These are phyloP conservation scores for Diaporthe vaccinii DNA, from an alignment of 2,329 filamentous ascomycete genomes.

Conservation along the genomic window DNA sequence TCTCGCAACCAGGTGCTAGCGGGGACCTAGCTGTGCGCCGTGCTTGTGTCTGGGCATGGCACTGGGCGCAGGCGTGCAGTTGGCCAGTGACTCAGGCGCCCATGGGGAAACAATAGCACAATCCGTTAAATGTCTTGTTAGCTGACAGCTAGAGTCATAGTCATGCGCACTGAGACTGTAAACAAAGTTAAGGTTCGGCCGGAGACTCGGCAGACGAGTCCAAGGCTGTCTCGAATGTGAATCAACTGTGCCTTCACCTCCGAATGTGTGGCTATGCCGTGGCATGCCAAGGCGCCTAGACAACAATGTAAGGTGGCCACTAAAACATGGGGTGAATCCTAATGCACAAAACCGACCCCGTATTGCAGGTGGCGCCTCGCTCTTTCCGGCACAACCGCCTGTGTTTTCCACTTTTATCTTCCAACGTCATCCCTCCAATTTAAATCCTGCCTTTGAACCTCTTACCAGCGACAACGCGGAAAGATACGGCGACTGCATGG, in stretches of 20 bases:
- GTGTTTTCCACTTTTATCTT: constrained; percentile 21
- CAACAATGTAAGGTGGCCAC: constrained; percentile 15
- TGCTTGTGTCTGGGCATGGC: background rate
- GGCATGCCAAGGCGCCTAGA: constrained; percentile 27
- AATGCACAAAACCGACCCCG: constrained; percentile 6
- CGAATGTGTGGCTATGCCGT: background rate
- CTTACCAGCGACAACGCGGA: background rate
- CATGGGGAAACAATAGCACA: background rate
- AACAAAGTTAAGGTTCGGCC: constrained; percentile 14
- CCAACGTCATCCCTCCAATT: constrained; percentile 23
- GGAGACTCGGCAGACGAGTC: constrained; percentile 22
- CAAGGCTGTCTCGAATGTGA: constrained; percentile 23
- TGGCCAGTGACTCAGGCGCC: background rate
- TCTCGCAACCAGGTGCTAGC: constrained; percentile 6
- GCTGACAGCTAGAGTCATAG: background rate
- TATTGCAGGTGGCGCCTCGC: constrained; percentile 10
- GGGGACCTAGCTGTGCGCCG: background rate
- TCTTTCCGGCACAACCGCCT: constrained; percentile 10
- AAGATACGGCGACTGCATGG: background rate
- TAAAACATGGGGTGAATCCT: constrained; percentile 27
- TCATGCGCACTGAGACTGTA: background rate
- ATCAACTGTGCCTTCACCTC: background rate
- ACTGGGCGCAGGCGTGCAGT: background rate
- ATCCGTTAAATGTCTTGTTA: background rate
- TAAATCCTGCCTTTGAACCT: background rate